Base-by-base conservation (phyloP, 352 stramenopile genomes). In the Pythium phragmiticola region DNA sequence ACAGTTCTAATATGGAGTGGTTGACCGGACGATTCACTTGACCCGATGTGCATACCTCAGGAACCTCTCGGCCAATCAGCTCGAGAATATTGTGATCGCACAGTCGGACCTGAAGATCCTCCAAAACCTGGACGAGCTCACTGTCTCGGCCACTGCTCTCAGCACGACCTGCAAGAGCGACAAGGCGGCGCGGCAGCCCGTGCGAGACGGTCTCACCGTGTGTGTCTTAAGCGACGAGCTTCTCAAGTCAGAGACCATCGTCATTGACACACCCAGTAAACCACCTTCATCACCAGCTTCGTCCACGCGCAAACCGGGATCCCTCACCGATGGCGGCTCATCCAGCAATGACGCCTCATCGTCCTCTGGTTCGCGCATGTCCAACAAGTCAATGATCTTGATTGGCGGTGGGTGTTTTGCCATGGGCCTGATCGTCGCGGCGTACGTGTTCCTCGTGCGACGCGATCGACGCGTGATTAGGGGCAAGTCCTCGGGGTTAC, bases 361-460 rank as follows among this genome's bases (percentile, higher is more conserved):
- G 13, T 23, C 51, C 13, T 12, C 36, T 13, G 56, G 26, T n/a
- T 62, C 65, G 2, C 54, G 52, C 26, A 56, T 66, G 55, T 66
- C 60, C 8, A 64, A 30, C 34, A 68, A 73, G 34, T 49, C 54
- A 7, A 61, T 68, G 49, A 23, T 73, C 16, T 48, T 73, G 16
- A 33, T 73, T 11, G 60, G 55, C 6, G 21, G 48, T 4, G 60
- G 66, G 14, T 68, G 66, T 37, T 73, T 73, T 36, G 60, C 39
- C 19, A 65, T 73, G 66, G 66, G 66, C 5, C 55, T 73, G 7
- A 48, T 73, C 21, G 56, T 73, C 17, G 66, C 56, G 5, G 66
- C 50, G 17, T 68, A 68, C 30, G 60, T 73, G 7, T 68, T 68
- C 16, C 45, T 73, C 9, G 55, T 67, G 13, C 55, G 51, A 41